Conservation (phyloP, 1,284 basidiomycete species). For the Schizophyllum commune region DNA sequence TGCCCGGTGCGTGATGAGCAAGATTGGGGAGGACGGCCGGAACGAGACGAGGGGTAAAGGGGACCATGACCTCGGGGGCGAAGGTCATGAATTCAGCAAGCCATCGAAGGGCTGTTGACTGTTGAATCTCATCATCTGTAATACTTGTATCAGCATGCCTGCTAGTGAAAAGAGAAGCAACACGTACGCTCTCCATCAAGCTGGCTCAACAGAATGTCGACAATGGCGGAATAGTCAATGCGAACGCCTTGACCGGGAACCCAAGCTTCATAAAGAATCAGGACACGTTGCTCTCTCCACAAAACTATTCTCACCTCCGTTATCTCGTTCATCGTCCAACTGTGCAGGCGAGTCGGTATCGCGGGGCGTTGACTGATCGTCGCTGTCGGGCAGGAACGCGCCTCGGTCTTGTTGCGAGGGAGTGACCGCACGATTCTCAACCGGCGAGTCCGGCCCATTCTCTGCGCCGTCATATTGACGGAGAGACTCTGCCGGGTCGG, state of each 20-base stretch:
- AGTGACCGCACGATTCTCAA: conserved; percentile 20
- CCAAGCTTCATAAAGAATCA: conserved; percentile 51
- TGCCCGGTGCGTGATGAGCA: conserved; percentile 85
- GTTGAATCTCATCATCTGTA: conserved; percentile 83
- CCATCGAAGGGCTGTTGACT: conserved; percentile 87
- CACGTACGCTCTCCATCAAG: conserved; percentile 77
- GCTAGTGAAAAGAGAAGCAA: conserved; percentile 1
- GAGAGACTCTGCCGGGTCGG: conserved; percentile 30
- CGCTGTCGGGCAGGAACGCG: conserved; percentile 47
- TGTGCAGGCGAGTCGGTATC: neutral
- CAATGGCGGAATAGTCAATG: conserved; percentile 87
- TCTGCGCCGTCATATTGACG: conserved; percentile 36
- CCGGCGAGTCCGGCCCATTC: conserved; percentile 38
- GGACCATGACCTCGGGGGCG: conserved; percentile 86
- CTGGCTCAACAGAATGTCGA: conserved; percentile 92
- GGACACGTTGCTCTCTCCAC: neutral
- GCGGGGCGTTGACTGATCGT: conserved; percentile 26
- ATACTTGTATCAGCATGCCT: conserved; percentile 1
- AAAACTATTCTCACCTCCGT: conserved; percentile 41
- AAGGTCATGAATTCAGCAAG: conserved; percentile 87
- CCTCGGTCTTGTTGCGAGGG: conserved; percentile 35
- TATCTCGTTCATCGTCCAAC: conserved; percentile 41
- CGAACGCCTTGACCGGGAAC: conserved; percentile 89
- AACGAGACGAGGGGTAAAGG: conserved; percentile 90
- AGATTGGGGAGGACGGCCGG: conserved; percentile 91